phyloP scores from a whole-genome alignment of 1,284 basidiomycete species.

The Rhodofomes roseus region DNA sequence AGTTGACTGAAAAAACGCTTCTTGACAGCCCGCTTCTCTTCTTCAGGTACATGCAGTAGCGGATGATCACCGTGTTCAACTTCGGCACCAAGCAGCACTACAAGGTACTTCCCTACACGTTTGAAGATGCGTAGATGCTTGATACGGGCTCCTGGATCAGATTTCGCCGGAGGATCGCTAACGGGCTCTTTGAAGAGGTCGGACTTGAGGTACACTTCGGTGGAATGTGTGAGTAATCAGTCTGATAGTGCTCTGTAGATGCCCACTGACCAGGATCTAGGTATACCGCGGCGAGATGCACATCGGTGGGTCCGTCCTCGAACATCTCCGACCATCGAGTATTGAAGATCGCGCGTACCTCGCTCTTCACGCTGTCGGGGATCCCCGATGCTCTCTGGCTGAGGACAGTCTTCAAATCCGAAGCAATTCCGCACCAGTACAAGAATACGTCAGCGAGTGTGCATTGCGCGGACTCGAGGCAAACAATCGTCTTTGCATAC shows the following conservation, averaged over 20 bases:
- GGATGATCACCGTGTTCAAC: background rate
- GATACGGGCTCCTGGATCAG: background rate
- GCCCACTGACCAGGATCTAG: constrained; percentile 9
- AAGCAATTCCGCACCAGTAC: constrained; percentile 27
- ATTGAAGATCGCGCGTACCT: constrained; percentile 8
- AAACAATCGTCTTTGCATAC: constrained; percentile 24
- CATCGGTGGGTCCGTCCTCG: background rate
- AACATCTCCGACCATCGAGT: constrained; percentile 3
- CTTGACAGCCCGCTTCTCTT: background rate
- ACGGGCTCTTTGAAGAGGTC: background rate
- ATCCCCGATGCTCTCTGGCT: background rate
- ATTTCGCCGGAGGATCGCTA: too few species aligned
- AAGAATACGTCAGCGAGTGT: constrained; percentile 27
- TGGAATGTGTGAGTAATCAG: background rate
- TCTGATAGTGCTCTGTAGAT: too few species aligned
- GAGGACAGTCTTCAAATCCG: constrained; percentile 18
- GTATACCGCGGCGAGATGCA: constrained; percentile 6
- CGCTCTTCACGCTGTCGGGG: background rate
- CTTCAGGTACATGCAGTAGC: background rate
- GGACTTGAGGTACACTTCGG: background rate
- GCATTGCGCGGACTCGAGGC: constrained; percentile 25
- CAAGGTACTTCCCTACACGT: background rate
- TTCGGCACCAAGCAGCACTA: background rate
- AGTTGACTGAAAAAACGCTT: background rate
- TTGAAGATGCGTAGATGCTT: background rate